Evolutionary conservation across 768 basidiomycete species (phyloP).

Genomic region (Rhodotorula diobovata): DNA sequence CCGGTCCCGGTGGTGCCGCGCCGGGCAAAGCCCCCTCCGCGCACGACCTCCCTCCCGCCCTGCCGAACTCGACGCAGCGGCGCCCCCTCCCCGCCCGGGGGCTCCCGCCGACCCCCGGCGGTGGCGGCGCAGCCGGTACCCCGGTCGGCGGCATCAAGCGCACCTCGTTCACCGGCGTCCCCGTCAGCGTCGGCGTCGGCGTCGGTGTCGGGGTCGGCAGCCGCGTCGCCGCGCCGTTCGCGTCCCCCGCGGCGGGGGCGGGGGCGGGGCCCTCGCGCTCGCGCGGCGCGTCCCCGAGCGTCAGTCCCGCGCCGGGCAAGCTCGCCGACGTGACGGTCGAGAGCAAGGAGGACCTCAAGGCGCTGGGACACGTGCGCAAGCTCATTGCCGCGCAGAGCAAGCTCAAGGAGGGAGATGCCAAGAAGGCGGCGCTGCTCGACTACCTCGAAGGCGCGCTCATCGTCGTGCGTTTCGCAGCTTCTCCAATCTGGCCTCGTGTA

Average conservation of each 20-base stretch:
- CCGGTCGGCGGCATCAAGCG: not conserved
- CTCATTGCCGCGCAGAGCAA: constrained; percentile 7
- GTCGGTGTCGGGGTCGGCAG: too few relatives aligned
- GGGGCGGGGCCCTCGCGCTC: constrained; percentile 3
- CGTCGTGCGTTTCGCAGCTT: constrained; percentile 23
- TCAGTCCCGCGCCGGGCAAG: not conserved
- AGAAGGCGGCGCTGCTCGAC: constrained; percentile 21
- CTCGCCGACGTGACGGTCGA: constrained; percentile 24
- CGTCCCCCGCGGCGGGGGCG: not conserved
- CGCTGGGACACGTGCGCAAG: constrained; percentile 34
- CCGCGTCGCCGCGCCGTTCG: not conserved
- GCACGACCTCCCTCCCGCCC: constrained; percentile 1
- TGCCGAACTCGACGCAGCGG: not conserved
- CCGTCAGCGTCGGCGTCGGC: not conserved
- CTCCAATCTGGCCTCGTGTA: too few relatives aligned
- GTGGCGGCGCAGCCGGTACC: not conserved
- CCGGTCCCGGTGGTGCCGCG: not conserved
- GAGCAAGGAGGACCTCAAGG: constrained; percentile 38
- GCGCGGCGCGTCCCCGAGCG: not conserved
- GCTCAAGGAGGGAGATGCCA: not conserved
- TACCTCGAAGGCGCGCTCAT: constrained; percentile 35
- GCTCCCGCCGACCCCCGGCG: not conserved
- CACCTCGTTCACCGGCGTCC: not conserved
- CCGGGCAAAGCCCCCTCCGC: not conserved
- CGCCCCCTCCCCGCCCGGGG: not conserved